Conservation (phyloP, 1,139 yeast species). For the Blastobotrys persicus region DNA sequence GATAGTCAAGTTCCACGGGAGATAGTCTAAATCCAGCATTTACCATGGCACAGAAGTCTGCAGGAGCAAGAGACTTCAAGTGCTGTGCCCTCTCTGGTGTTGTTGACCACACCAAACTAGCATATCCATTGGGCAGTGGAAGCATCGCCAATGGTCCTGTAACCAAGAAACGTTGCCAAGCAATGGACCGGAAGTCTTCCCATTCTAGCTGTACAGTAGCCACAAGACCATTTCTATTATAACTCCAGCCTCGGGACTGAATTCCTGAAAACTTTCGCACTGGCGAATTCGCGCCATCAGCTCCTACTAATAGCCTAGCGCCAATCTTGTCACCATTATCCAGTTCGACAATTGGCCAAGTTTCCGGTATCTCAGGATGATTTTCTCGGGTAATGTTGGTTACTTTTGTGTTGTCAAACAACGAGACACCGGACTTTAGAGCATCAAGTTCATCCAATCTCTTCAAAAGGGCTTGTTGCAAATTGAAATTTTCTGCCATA, state of each 20-base stretch:
- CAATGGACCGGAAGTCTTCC: slow-evolving; percentile 66
- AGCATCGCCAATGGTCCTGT: slow-evolving; percentile 92
- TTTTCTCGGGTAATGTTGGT: slow-evolving; percentile 30
- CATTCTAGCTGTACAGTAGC: slow-evolving; percentile 76
- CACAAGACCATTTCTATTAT: slow-evolving; percentile 84
- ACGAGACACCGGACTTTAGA: slow-evolving; percentile 17
- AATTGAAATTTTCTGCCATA: slow-evolving; percentile 85
- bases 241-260: slow-evolving; percentile 89
- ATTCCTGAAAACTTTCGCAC: slow-evolving; percentile 80
- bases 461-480: slow-evolving; percentile 67
- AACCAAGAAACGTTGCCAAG: slow-evolving; percentile 92
- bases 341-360: slow-evolving; percentile 78
- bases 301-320: slow-evolving; percentile 82
- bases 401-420: slow-evolving; percentile 68
- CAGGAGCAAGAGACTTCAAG: slow-evolving; percentile 56
- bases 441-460: slow-evolving; percentile 52
- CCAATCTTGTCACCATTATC: slow-evolving; percentile 62
- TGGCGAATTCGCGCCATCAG: slow-evolving; percentile 95
- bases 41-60: slow-evolving; percentile 64
- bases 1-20: slow-evolving; percentile 72
- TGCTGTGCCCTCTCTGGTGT: slow-evolving; percentile 71
- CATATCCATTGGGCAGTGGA: slow-evolving; percentile 82
- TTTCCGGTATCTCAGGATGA: background rate
- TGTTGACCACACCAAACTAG: slow-evolving; percentile 91
- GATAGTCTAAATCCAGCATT: slow-evolving; percentile 84